Base-by-base conservation (phyloP, 164 flowering plant genomes). In the Tetracentron sinense region DNA sequence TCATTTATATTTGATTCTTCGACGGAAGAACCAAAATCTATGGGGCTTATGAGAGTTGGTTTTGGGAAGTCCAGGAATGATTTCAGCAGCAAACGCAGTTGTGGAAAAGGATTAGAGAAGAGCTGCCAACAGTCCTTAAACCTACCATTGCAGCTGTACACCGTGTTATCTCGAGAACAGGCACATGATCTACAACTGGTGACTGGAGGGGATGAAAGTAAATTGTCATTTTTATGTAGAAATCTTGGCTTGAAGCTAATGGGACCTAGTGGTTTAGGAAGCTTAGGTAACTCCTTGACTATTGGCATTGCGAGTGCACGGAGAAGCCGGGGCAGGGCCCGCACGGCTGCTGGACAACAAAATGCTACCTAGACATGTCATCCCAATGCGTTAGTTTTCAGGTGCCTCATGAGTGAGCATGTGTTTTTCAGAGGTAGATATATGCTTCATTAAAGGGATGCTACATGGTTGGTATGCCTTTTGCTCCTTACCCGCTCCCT, bases 31-130 rank as follows among this genome's bases (percentile, higher is more conserved):
- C 78, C 79, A n/a, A 77, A 72, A 48, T 73, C 96, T 23, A 52
- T 82, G 74, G 95, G 90, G 59, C 48, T 94, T 35, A 54, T 91
- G 90, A 76, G 81, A 73, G 78, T 88, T 52, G 72, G 71, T 52
- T 64, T 88, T 64, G 86, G 74, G 26, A 69, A 69, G 58, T 47
- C 71, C 6, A 31, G 20, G 30, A 47, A 56, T 68, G 72, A 77
- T 42, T 54, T 38, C 38, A 42, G 38, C 17, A 14, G 42, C 21
- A 73, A 58, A 53, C 62, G 29, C 48, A 33, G 56, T 69, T 22
- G 14, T 27, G 49, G 62, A 28, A 66, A 73, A 53, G 77, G 50
- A 28, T 49, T 33, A 56, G 65, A 64, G 35, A 73, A 62, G 49
- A 54, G 46, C 30, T 23, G 26, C 31, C 60, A 70, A 35, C 25